phyloP scores from a whole-genome alignment of 2,329 filamentous ascomycete species.

The Verticillium isaacii region DNA sequence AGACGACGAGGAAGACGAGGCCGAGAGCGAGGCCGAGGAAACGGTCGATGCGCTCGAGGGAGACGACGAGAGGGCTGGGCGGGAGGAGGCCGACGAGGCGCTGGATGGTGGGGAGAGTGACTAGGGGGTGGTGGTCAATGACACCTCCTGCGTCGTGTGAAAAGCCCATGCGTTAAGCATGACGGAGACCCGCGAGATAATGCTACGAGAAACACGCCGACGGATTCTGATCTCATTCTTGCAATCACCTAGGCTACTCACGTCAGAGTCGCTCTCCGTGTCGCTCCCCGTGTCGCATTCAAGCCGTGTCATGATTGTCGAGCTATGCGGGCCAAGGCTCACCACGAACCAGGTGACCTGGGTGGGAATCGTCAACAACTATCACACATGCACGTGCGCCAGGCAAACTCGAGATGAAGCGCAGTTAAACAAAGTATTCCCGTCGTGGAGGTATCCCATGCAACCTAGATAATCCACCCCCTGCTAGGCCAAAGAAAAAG shows the following conservation, averaged over 20 bases:
- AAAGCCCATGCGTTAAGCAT: no score
- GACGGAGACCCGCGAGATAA: no score
- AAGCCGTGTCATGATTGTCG: no score
- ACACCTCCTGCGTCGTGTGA: no score
- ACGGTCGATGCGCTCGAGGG: conserved; percentile 51
- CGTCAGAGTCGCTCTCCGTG: no score
- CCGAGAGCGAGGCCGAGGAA: conserved; percentile 47
- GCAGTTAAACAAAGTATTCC: background rate
- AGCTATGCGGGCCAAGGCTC: background rate
- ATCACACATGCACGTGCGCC: background rate
- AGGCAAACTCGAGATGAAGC: background rate
- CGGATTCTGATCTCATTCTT: no score
- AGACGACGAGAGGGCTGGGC: conserved; percentile 40
- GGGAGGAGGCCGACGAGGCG: conserved; percentile 54
- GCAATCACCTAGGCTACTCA: no score
- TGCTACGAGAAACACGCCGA: no score
- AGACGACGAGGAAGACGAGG: conserved; percentile 40
- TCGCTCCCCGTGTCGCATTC: no score
- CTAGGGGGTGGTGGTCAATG: conserved; percentile 18
- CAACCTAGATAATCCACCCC: background rate
- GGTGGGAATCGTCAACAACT: background rate
- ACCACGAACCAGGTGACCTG: no score
- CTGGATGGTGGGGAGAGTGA: conserved; percentile 59
- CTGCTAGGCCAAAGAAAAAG: conserved; percentile 6
- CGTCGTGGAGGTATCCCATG: conserved; percentile 10